Evolutionary conservation across 23 red algal genomes (phyloP).

Genomic region (Gracilariopsis chorda): DNA sequence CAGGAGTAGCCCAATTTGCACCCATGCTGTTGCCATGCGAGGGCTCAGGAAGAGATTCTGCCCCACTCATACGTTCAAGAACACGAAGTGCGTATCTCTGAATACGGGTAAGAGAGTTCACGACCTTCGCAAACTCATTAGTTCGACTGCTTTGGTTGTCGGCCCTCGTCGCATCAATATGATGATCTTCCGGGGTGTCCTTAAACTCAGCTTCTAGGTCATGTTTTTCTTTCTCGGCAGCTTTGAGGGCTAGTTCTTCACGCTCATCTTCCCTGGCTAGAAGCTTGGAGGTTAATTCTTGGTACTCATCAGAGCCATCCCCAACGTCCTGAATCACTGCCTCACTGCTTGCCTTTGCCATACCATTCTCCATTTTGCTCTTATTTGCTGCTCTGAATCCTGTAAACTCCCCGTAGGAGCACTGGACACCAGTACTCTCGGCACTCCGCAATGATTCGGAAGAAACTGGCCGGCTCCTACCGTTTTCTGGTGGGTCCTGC

Average conservation of each 20-base stretch:
- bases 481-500: background rate
- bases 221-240: slow-evolving; percentile 25
- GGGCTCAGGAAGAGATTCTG: background rate
- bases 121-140: background rate
- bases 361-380: background rate
- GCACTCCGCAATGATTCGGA: background rate
- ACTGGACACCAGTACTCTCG: background rate
- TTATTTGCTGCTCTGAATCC: background rate
- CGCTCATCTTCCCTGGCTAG: slow-evolving; percentile 48
- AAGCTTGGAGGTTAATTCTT: slow-evolving; percentile 17
- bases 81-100: slow-evolving; percentile 61
- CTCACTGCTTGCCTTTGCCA: background rate
- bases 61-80: background rate
- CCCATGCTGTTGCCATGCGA: background rate
- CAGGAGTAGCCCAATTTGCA: background rate
- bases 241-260: background rate
- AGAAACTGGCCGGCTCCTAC: background rate
- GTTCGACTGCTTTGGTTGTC: background rate
- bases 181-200: background rate
- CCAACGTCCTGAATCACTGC: background rate
- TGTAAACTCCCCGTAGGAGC: background rate
- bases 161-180: background rate
- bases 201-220: slow-evolving; percentile 36
- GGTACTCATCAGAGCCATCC: background rate
- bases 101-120: slow-evolving; percentile 29